Evolutionary conservation across 2,329 filamentous ascomycete species (phyloP), one percentile per base, ranked within the genome.

Genomic region (Hirsutella thompsonii): DNA sequence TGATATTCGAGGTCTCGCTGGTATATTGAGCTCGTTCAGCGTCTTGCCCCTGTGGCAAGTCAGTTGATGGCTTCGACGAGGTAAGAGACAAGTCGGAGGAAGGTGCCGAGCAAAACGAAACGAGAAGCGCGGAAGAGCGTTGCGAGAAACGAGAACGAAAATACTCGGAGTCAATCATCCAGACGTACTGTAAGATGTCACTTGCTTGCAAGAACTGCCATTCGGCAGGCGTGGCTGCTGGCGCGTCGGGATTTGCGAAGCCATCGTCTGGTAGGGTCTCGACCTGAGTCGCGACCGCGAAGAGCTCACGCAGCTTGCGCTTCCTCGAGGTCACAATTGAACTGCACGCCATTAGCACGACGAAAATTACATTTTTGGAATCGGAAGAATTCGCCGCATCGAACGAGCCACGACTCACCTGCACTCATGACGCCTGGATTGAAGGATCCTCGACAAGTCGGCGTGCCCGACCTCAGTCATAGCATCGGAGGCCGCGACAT

Each of bases 251-350:
- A 49, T 72, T 70, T 53, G 67, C 66, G 57, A 75, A 68, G 59
- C 69, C 67, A 61, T 70, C 64, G 57, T 74, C 71, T 54, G 76
- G 74, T 53, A 79, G 68, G 60, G 68, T 66, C 62, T 77, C 69
- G 56, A 71, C 64, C 62, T 80, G 77, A 61, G 82, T 83, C 69
- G 84, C 81, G 72, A 84, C 76, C 53, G 75, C 73, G 69, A 83
- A 94, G 55, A 94, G 75, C 68, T 92, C 83, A 61, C 82, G 81
- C 60, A 94, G 74, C 72, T 93, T 93, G 64, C 86, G 81, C 76
- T 93, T 92, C 65, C 85, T 83, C 72, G 83, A 86, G 64, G 73
- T 74, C 71, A 83, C 76, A 74, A 82, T 80, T 74, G 74, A 71
- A 66, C 79, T 83, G 58, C 44, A 51, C 46, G 47, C 20, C 33